Evolutionary conservation across 2,329 filamentous ascomycete genomes (phyloP).

Genomic region (Apiospora saccharicola): DNA sequence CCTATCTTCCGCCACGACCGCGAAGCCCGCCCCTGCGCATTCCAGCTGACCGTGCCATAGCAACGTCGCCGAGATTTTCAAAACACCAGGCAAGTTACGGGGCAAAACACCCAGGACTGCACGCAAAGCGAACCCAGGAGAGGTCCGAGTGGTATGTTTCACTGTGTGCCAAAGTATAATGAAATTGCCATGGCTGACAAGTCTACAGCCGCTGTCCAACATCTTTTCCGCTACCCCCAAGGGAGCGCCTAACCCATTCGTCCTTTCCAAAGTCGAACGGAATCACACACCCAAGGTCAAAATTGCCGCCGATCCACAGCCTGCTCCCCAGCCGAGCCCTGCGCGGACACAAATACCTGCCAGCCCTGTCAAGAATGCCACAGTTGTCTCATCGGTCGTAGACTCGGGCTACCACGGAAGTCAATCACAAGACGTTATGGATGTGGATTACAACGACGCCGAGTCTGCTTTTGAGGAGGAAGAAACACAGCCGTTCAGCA

Average conservation of each 20-base stretch:
- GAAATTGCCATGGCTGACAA: constrained; percentile 25
- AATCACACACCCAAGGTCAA: constrained; percentile 65
- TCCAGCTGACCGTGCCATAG: constrained; percentile 56
- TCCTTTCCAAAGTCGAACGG: constrained; percentile 54
- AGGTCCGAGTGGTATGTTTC: constrained; percentile 68
- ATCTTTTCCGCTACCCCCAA: constrained; percentile 64
- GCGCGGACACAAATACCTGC: constrained; percentile 17
- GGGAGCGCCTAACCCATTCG: constrained; percentile 61
- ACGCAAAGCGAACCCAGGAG: constrained; percentile 65
- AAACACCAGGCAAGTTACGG: constrained; percentile 84
- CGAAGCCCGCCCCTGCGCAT: neutral
- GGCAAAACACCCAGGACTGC: constrained; percentile 80
- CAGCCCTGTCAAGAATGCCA: constrained; percentile 37
- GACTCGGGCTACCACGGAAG: constrained; percentile 80
- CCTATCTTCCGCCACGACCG: neutral
- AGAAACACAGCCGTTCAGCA: constrained; percentile 30
- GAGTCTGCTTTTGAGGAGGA: constrained; percentile 31
- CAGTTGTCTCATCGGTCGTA: constrained; percentile 44
- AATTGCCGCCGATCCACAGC: constrained; percentile 61
- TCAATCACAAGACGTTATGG: constrained; percentile 63
- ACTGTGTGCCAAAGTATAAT: constrained; percentile 37
- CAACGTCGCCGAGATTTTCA: constrained; percentile 94
- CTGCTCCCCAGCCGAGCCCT: constrained; percentile 38
- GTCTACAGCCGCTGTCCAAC: constrained; percentile 63
- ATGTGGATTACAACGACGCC: constrained; percentile 38